Evolutionary conservation across 805 yeast species (phyloP), one percentile per base, ranked within the genome.

Genomic region (Yarrowia sp.): DNA sequence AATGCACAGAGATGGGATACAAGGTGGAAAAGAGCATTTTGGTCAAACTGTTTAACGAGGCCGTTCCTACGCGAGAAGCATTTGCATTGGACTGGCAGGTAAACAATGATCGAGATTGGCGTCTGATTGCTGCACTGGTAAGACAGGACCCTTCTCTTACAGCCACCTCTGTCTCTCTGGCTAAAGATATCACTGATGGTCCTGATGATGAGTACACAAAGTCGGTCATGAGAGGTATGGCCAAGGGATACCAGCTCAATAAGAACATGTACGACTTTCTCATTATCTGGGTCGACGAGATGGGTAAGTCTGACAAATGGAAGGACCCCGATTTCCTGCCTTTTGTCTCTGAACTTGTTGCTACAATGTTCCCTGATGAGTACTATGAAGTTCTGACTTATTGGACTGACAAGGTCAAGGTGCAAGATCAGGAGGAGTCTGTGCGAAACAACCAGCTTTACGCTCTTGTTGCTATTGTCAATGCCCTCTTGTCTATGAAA

Each of bases 21-120:
- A 55, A 55, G 63, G 63, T 55, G 36, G 63, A 55, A 40, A 55
- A 55, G 47, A 39, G 63, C 36, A 42, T 55, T 42, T 40, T 55
- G 63, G 63, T 30, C 13, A 55, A 40, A 13, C 63, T 55, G 30
- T 55, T 55, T 30, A 17, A 24, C 24, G 47, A 55, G 15, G 63
- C 63, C n/a, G 63, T 55, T 2, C 63, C 63, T 15, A 17, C 46
- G 2, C 9, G 63, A 55, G 63, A 55, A 15, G 63, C 63, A 17
- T 55, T 55, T 40, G 63, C 63, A 10, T 17, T 55, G 63, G 63
- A 55, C 20, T 55, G 36, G 36, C n/a, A 20, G 47, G 38, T 42
- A n/a, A 39, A 24, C n/a, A 55, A 40, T 8, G 50, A 58, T 2
- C 30, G 64, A 43, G 64, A 58, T 14, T 58, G 64, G 64, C 49